Percentiles rank a stretch among this genome's conserved stretches.
These are phyloP conservation scores for Scutellospora calospora DNA, from an alignment of 371 early-diverging fungal genomes.

Conservation along the genomic window DNA sequence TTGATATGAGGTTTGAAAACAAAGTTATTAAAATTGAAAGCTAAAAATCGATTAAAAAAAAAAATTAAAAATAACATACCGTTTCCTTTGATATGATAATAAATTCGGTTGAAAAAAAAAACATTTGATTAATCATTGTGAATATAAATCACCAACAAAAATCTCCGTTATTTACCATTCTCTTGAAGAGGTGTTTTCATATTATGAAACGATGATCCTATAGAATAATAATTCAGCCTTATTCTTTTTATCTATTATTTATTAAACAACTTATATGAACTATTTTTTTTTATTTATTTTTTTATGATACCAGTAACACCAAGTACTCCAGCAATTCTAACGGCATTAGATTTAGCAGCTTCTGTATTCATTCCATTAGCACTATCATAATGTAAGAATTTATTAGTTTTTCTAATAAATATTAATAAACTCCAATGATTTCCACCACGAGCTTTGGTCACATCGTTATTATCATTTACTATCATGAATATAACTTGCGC, in stretches of 20 bases:
- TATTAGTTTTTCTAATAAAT: slow-evolving; percentile 1
- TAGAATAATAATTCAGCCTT: background rate
- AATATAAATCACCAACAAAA: background rate
- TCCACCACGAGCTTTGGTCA: slow-evolving; percentile 29
- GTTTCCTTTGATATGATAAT: background rate
- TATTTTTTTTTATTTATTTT: background rate
- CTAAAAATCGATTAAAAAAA: background rate
- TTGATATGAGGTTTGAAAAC: background rate
- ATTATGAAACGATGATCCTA: background rate
- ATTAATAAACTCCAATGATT: slow-evolving; percentile 41
- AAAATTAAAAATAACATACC: background rate
- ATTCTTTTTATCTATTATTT: background rate
- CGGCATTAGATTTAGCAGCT: background rate
- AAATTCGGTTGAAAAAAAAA: background rate
- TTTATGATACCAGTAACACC: slow-evolving; percentile 1
- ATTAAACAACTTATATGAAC: background rate
- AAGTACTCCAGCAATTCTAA: background rate
- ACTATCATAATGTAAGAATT: slow-evolving; percentile 38
- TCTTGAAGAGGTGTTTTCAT: background rate
- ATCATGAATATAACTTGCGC: slow-evolving; percentile 28
- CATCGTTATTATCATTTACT: slow-evolving; percentile 24
- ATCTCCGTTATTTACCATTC: background rate
- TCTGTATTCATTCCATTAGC: background rate
- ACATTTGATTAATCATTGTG: background rate
- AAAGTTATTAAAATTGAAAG: background rate